A percentile compares a stretch with the other conserved stretches of the same genome.
Evolutionary conservation across 2,329 filamentous ascomycete species (phyloP).

Genomic region (Penicillium sp.): DNA sequence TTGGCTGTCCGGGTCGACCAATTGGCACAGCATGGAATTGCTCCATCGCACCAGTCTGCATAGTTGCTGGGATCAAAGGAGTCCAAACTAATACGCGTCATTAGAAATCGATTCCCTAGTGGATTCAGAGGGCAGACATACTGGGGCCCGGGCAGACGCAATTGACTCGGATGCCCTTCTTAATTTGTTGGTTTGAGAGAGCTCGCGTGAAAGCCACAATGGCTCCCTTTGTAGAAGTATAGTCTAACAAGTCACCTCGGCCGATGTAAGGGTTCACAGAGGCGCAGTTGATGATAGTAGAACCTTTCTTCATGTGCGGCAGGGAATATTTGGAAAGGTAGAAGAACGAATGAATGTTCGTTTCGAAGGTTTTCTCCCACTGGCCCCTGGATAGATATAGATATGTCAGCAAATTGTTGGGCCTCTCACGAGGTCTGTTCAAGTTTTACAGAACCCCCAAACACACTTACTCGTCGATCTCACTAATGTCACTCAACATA

Average conservation of each 20-base stretch:
- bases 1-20: constrained; percentile 77
- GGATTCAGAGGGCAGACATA: constrained; percentile 27
- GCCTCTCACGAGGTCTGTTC: neutral
- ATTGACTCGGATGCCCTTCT: constrained; percentile 76
- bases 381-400: constrained; percentile 61
- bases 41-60: constrained; percentile 71
- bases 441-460: too few species aligned
- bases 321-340: constrained; percentile 78
- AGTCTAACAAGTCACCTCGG: constrained; percentile 78
- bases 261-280: constrained; percentile 84
- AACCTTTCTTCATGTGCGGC: constrained; percentile 73
- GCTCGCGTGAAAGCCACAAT: constrained; percentile 79
- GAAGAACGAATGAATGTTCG: constrained; percentile 82
- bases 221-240: constrained; percentile 74
- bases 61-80: constrained; percentile 73
- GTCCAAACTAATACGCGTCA: constrained; percentile 65
- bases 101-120: neutral
- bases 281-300: constrained; percentile 82
- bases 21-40: constrained; percentile 73
- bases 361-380: constrained; percentile 79
- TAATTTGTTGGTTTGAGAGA: constrained; percentile 73
- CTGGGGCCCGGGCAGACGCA: constrained; percentile 74
- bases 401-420: neutral
- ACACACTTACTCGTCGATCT: constrained; percentile 70
- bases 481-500: constrained; percentile 71